Conservation (phyloP, 768 basidiomycete genomes). For the Hydnomerulius pinastri region DNA sequence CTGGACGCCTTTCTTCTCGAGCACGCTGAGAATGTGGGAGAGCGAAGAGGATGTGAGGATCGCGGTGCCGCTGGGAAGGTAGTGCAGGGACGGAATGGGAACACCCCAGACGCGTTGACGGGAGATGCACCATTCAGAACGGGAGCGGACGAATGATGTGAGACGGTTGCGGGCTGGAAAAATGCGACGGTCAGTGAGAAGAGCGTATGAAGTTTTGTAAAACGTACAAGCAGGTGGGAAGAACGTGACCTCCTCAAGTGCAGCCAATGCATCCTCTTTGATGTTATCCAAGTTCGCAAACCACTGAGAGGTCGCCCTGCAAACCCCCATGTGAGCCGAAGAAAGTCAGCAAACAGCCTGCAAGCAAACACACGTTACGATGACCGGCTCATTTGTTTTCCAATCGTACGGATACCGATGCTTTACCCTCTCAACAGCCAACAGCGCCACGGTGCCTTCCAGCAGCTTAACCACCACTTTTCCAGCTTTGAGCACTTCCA, state of each 20-base stretch:
- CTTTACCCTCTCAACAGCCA: slow-evolving; percentile 69
- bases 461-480: slow-evolving; percentile 67
- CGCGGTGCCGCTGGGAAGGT: slow-evolving; percentile 58
- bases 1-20: slow-evolving; percentile 71
- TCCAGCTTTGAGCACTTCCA: slow-evolving; percentile 75
- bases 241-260: slow-evolving; percentile 72
- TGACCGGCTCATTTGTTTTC: slow-evolving; percentile 92
- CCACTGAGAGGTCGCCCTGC: slow-evolving; percentile 93
- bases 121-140: slow-evolving; percentile 99
- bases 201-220: slow-evolving; percentile 7
- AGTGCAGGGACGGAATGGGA: slow-evolving; percentile 88
- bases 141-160: slow-evolving; percentile 79
- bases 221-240: slow-evolving; percentile 71
- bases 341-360: slow-evolving; percentile 3
- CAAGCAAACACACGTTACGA: slow-evolving; percentile 67
- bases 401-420: slow-evolving; percentile 97
- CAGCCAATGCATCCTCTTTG: slow-evolving; percentile 71
- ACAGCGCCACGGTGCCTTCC: slow-evolving; percentile 48
- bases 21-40: slow-evolving; percentile 72
- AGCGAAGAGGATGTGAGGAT: slow-evolving; percentile 67
- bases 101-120: slow-evolving; percentile 98
- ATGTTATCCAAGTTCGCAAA: slow-evolving; percentile 90
- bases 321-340: neutral
- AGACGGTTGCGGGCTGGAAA: slow-evolving; percentile 80
- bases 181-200: neutral